Base-by-base conservation (phyloP, 768 basidiomycete species). In the Cantharellus anzutake region DNA sequence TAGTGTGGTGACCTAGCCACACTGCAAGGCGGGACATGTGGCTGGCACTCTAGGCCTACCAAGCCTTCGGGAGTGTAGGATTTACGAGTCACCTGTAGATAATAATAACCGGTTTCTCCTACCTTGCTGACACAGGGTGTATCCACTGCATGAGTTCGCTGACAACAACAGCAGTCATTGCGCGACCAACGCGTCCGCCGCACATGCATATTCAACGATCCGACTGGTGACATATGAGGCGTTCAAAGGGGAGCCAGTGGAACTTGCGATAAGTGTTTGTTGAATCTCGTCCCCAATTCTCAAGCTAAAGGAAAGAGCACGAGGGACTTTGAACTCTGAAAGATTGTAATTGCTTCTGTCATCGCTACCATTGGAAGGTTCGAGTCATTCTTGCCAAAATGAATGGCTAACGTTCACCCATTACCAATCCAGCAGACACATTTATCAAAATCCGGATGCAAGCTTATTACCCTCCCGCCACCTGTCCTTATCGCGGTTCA, bases 381-480 rank as follows among this genome's bases (percentile, higher is more conserved):
- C 60, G 69, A 65, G 3, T 20, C 37, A 3, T 16, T 20, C 34
- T 37, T 5, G 35, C 11, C 51, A 3, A 11, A 56, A n/a, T 34
- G 7, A n/a, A 16, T 4, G 29, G 11, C 52, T 11, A 7, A 40
- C 29, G 3, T 41, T 29, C 38, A 16, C 29, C n/a, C 20, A 57
- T 71, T 20, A 71, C 71, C 0, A 72, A 71, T 53, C 71, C 71
- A 4, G 67, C 70, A 2, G 71, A 72, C 59, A 29, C 20, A 29
- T 64, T 72, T 2, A 67, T 71, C 51, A 72, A 72, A 67, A 70
- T 72, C n/a, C 66, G 71, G 2, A 71, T 72, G 70, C 71, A 72
- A 60, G 70, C 71, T 2, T 63, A 69, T 62, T 70, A 71, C 58
- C 71, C 71, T 4, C 50, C 64, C 11, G 71, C 71, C 16, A 65